A percentile compares a stretch with the other conserved stretches of the same genome.
Conservation (phyloP, 768 basidiomycete genomes). For the Mycena kentingensis region DNA sequence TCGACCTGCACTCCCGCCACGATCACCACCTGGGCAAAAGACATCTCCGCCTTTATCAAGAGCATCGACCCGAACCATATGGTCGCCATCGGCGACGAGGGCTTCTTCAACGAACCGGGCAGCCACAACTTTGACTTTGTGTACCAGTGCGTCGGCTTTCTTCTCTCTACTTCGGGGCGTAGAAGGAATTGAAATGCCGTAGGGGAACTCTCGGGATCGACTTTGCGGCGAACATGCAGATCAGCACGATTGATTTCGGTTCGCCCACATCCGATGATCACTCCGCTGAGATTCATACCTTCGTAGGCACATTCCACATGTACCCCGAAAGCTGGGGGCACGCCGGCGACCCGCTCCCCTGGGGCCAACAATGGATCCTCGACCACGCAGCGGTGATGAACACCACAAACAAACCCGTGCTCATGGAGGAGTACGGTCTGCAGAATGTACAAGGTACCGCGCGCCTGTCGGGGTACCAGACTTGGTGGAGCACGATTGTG, state of each 20-base stretch:
- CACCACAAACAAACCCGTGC: slow-evolving; percentile 56
- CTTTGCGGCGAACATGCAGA: slow-evolving; percentile 58
- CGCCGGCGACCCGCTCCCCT: slow-evolving; percentile 42
- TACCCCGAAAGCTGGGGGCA: slow-evolving; percentile 46
- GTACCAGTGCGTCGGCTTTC: slow-evolving; percentile 48
- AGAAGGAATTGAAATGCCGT: not conserved
- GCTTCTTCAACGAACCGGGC: slow-evolving; percentile 58
- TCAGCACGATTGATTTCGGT: slow-evolving; percentile 64
- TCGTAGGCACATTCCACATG: not conserved
- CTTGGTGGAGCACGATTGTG: slow-evolving; percentile 55
- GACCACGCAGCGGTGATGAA: slow-evolving; percentile 59
- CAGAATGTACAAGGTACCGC: slow-evolving; percentile 41
- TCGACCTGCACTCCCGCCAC: slow-evolving; percentile 55
- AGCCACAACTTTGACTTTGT: slow-evolving; percentile 45
- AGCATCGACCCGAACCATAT: slow-evolving; percentile 64
- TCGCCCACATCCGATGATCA: slow-evolving; percentile 9
- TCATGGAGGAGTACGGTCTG: slow-evolving; percentile 67
- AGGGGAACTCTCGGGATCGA: slow-evolving; percentile 62
- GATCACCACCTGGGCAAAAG: slow-evolving; percentile 54
- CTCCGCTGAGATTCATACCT: not conserved
- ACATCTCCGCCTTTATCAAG: slow-evolving; percentile 64
- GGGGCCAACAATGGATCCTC: slow-evolving; percentile 61
- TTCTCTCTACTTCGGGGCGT: not conserved
- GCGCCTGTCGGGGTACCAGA: slow-evolving; percentile 50
- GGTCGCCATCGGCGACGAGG: slow-evolving; percentile 65